Evolutionary conservation across 768 basidiomycete species (phyloP).

Genomic region (Pleurotus platypus): DNA sequence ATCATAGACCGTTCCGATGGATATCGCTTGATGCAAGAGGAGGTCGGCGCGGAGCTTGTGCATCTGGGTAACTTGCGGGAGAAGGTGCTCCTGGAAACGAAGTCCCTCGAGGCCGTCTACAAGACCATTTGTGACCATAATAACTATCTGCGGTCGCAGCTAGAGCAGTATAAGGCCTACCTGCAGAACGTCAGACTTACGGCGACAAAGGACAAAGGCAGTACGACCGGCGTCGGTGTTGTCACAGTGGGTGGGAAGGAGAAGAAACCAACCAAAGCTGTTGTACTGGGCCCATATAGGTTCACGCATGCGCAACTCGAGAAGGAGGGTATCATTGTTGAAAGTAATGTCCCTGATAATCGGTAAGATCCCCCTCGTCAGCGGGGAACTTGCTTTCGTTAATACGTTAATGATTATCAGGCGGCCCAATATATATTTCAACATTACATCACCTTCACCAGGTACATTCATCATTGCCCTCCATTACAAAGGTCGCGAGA

Average conservation of each 20-base stretch:
- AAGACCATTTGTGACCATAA: constrained; percentile 99
- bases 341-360: constrained; percentile 98
- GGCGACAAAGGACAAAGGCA: constrained; percentile 84
- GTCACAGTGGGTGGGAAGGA: constrained; percentile 96
- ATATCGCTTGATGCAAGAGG: constrained; percentile 95
- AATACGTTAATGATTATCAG: constrained; percentile 32
- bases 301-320: constrained; percentile 98
- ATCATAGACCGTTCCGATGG: constrained; percentile 81
- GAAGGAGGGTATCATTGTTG: constrained; percentile 98
- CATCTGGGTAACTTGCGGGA: constrained; percentile 96
- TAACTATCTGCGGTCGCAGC: constrained; percentile 90
- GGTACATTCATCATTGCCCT: constrained; percentile 99
- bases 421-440: constrained; percentile 98
- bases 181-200: constrained; percentile 95
- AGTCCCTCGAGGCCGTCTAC: constrained; percentile 93
- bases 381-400: too few relatives aligned
- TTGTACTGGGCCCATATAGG: constrained; percentile 91
- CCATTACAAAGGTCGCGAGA: constrained; percentile 98
- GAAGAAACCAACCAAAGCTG: constrained; percentile 84
- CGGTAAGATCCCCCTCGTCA: constrained; percentile 46
- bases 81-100: constrained; percentile 90
- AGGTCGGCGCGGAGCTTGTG: constrained; percentile 90
- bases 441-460: constrained; percentile 95
- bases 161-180: constrained; percentile 99
- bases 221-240: constrained; percentile 86